Percentiles rank a stretch among this genome's conserved stretches.
Conservation (phyloP, 2,329 filamentous ascomycete species). For the Fusarium torulosum region DNA sequence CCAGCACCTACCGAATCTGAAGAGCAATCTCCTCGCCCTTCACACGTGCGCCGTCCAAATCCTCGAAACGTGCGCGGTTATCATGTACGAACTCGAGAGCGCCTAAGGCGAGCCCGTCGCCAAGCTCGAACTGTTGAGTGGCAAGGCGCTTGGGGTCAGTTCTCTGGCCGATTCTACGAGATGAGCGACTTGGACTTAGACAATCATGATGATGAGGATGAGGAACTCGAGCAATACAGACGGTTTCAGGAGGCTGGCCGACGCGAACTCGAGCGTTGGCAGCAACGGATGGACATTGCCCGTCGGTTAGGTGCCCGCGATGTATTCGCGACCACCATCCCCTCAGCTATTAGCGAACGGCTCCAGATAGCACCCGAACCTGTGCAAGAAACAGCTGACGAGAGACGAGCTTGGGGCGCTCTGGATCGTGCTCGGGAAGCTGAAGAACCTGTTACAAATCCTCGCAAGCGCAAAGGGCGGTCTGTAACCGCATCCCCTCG, state of each 20-base stretch:
- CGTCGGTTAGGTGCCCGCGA: conserved; percentile 81
- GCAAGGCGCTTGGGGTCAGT: conserved; percentile 85
- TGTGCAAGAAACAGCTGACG: conserved; percentile 78
- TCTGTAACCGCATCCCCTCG: conserved; percentile 79
- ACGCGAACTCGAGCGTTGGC: conserved; percentile 79
- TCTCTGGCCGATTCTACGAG: conserved; percentile 73
- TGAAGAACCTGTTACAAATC: conserved; percentile 64
- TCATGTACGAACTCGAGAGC: conserved; percentile 67
- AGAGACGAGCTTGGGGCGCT: conserved; percentile 88
- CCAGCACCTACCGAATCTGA: conserved; percentile 52
- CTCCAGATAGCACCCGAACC: conserved; percentile 69
- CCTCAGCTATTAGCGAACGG: conserved; percentile 70
- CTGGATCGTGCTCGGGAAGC: conserved; percentile 86
- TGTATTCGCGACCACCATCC: conserved; percentile 74
- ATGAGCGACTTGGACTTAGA: conserved; percentile 59
- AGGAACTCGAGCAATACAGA: conserved; percentile 72
- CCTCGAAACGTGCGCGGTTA: conserved; percentile 52
- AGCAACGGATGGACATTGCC: conserved; percentile 85
- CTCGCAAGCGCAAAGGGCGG: conserved; percentile 79
- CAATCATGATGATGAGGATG: conserved; percentile 70
- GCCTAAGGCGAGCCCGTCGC: conserved; percentile 66
- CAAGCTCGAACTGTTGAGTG: conserved; percentile 83
- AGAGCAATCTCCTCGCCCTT: conserved; percentile 51
- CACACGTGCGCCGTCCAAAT: conserved; percentile 50
- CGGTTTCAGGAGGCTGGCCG: conserved; percentile 67